Percentiles rank a stretch among this genome's conserved stretches.
These are phyloP conservation scores for Phialocephala sp. DNA, from an alignment of 2,329 filamentous ascomycete genomes.

Conservation along the genomic window DNA sequence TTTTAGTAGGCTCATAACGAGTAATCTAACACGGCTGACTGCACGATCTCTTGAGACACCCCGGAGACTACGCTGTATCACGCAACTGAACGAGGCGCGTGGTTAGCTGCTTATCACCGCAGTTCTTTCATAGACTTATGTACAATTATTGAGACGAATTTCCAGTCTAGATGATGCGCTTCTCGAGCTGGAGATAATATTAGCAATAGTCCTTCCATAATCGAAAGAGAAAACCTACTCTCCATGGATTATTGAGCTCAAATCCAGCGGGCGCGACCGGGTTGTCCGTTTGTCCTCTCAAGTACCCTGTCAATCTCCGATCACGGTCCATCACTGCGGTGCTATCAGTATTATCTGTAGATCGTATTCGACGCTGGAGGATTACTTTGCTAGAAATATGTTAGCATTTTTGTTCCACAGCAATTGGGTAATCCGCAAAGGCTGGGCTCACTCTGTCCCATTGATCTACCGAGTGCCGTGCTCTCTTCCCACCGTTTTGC, in stretches of 20 bases:
- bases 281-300: constrained; percentile 48
- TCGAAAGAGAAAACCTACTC: constrained; percentile 40
- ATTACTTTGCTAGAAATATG: constrained; percentile 44
- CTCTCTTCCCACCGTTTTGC: constrained; percentile 48
- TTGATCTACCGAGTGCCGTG: constrained; percentile 47
- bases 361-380: neutral
- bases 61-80: neutral
- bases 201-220: constrained; percentile 8
- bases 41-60: neutral
- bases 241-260: constrained; percentile 50
- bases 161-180: constrained; percentile 37
- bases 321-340: constrained; percentile 50
- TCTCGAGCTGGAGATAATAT: constrained; percentile 38
- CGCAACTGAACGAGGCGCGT: neutral
- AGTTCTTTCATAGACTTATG: constrained; percentile 24
- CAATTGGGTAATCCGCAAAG: neutral
- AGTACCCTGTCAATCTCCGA: constrained; percentile 46
- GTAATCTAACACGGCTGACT: neutral
- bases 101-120: neutral
- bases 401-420: constrained; percentile 32
- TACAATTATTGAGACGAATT: constrained; percentile 26
- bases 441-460: constrained; percentile 47
- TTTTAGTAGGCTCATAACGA: no score
- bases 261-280: constrained; percentile 46
- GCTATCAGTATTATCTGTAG: constrained; percentile 25